Evolutionary conservation across 345 rosid species (phyloP), one percentile per base, ranked within the genome.

Genomic region (Sisymbrium altissimum): DNA sequence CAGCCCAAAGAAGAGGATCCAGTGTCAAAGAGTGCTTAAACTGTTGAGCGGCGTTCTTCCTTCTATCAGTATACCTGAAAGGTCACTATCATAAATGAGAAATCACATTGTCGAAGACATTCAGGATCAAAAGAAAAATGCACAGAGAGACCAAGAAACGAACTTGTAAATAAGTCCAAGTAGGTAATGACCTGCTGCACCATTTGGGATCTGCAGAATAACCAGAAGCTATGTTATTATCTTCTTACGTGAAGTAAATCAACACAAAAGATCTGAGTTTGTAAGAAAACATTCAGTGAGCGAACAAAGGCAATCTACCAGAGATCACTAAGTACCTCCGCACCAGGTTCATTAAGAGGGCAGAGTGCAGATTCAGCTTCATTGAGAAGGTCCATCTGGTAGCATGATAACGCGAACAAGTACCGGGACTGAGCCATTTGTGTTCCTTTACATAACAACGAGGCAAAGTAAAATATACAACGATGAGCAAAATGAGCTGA

Each of bases 111-210:
- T 5, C 17, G 36, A 39, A 30, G n/a, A 45, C 62, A 54, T 64
- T 68, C 54, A 50, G 53, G 67, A 59, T 50, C 36, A 49, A 63
- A 18, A 23, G 1, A 64, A 14, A 62, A 59, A 3, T 45, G 50
- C 55, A 35, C 12, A 78, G 54, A 72, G 50, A 49, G 56, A 56
- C 17, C 33, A 30, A 27, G 60, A 29, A 64, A 77, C 75, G 32
- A 78, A 95, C 99, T 96, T 92, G 88, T 89, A 88, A 75, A 95
- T 81, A 73, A 92, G 96, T 66, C 99, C 99, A 74, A 95, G 96
- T 74, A 95, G 98, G 80, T 88, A 95, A 81, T 90, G 98, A 72
- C 99, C 98, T 36, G 98, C 86, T 56, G 98, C 99, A 65, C 97
- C 94, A 79, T 95, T 90, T 23, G 99, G 99, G 71, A 95, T 84